Evolutionary conservation across 345 rosid genomes (phyloP).

Genomic region (Viola odorata): DNA sequence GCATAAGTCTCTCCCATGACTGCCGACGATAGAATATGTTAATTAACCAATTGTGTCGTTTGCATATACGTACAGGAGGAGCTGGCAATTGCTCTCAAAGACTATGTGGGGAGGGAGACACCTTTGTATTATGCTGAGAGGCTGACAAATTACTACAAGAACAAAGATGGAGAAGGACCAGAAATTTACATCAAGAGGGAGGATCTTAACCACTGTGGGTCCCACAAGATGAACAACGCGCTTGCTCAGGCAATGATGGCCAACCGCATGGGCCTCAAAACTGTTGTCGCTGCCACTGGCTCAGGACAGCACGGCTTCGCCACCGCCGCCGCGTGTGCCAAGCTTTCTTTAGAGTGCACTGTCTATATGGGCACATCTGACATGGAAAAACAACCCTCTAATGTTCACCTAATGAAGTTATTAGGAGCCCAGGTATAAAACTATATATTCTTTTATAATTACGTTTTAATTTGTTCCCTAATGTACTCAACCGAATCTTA

Average conservation of each 20-base stretch:
- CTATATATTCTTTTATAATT: too few relatives aligned
- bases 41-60: not conserved
- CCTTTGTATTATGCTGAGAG: constrained; percentile 68
- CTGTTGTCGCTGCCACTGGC: constrained; percentile 66
- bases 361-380: constrained; percentile 66
- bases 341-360: constrained; percentile 53
- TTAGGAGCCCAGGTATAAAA: constrained; percentile 65
- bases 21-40: too few relatives aligned
- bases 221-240: constrained; percentile 89
- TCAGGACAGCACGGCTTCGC: constrained; percentile 94
- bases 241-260: constrained; percentile 82
- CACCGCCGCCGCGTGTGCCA: constrained; percentile 81
- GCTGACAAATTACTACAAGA: constrained; percentile 60
- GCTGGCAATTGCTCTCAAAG: constrained; percentile 50
- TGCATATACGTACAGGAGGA: constrained; percentile 39
- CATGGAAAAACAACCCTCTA: constrained; percentile 57
- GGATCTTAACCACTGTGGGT: constrained; percentile 71
- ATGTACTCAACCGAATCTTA: too few relatives aligned
- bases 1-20: too few relatives aligned
- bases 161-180: constrained; percentile 51
- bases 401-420: constrained; percentile 50
- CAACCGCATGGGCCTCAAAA: constrained; percentile 54
- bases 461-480: not conserved
- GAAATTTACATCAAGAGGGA: constrained; percentile 80
- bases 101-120: constrained; percentile 78